Evolutionary conservation across 2,329 filamentous ascomycete species (phyloP).

Genomic region (Talaromyces sp.): DNA sequence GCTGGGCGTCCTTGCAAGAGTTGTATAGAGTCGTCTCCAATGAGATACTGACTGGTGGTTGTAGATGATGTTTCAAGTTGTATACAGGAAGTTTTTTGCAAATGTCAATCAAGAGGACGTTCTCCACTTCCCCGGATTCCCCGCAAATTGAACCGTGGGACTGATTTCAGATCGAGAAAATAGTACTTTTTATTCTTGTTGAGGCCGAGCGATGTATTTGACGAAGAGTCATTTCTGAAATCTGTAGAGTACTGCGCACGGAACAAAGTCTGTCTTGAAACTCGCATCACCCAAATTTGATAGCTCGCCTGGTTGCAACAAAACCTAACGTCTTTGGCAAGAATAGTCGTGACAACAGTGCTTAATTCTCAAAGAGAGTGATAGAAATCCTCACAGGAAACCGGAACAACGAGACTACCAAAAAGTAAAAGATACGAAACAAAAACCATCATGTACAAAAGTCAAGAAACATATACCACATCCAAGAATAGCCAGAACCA

Average conservation of each 20-base stretch:
- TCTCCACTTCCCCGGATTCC: background rate
- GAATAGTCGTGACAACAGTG: background rate
- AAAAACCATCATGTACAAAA: background rate
- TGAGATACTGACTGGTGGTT: background rate
- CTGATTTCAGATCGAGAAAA: background rate
- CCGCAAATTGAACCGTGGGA: background rate
- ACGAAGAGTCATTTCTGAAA: background rate
- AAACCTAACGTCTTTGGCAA: background rate
- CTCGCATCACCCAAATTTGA: no score
- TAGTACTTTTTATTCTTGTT: background rate
- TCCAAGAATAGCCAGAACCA: no score
- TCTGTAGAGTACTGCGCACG: no score
- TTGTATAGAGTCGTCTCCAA: background rate
- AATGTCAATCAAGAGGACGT: background rate
- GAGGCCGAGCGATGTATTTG: background rate
- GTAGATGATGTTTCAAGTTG: background rate
- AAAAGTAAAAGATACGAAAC: background rate
- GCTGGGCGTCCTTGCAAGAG: background rate
- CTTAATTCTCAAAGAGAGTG: background rate
- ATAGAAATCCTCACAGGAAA: background rate
- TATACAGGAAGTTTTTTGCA: background rate
- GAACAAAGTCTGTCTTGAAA: no score
- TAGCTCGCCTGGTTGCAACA: no score
- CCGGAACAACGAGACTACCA: background rate
- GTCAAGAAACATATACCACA: no score